These are phyloP conservation scores for Grosmannia huntii DNA, from an alignment of 2,329 filamentous ascomycete genomes.

Conservation along the genomic window DNA sequence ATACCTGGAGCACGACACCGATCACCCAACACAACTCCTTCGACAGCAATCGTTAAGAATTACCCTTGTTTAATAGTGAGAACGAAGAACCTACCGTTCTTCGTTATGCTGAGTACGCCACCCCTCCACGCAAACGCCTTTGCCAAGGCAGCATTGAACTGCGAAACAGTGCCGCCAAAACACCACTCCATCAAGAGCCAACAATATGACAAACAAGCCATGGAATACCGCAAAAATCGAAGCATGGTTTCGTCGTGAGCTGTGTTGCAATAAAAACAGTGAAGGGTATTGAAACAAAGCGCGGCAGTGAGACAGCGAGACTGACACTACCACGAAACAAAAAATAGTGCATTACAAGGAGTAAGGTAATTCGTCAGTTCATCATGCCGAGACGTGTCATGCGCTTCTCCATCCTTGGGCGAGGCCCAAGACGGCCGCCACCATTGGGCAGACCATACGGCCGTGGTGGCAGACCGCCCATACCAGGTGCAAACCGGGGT, in stretches of 20 bases:
- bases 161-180: background rate
- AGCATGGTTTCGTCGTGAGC: background rate
- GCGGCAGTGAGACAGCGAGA: background rate
- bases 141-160: background rate
- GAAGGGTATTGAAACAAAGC: background rate
- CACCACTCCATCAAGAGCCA: background rate
- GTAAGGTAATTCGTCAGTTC: conserved; percentile 6
- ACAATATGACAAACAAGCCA: background rate
- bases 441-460: conserved; percentile 20
- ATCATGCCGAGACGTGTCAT: conserved; percentile 50
- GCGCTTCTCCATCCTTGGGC: conserved; percentile 47
- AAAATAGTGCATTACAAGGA: conserved; percentile 3
- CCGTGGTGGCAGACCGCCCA: conserved; percentile 4
- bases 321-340: background rate
- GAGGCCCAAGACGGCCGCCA: conserved; percentile 20
- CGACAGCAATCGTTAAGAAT: background rate
- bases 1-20: too few species aligned
- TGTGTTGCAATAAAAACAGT: background rate
- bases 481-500: background rate
- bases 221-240: background rate
- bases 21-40: background rate
- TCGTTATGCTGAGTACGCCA: background rate
- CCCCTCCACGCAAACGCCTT: background rate
- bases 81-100: background rate
- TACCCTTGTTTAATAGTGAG: background rate